A percentile compares a stretch with the other conserved stretches of the same genome.
phyloP scores from a whole-genome alignment of 2,329 filamentous ascomycete genomes.

The Xylariaceae sp. region DNA sequence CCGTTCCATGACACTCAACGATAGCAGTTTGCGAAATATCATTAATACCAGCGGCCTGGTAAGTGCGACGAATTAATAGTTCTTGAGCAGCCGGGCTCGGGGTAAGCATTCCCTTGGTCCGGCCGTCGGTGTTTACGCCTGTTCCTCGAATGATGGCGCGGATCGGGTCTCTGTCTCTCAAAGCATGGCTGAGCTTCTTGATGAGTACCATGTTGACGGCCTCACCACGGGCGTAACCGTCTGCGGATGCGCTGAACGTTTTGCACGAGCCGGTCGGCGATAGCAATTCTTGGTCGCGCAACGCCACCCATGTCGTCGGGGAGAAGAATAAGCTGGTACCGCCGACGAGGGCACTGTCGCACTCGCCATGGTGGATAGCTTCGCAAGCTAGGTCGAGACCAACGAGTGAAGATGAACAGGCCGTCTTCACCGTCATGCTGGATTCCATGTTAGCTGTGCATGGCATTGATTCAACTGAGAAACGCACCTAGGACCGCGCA shows the following conservation, averaged over 20 bases:
- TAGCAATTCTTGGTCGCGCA: slow-evolving; percentile 18
- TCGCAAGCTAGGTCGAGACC: slow-evolving; percentile 33
- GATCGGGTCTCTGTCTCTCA: slow-evolving; percentile 24
- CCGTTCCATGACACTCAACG: slow-evolving; percentile 30
- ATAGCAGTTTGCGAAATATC: slow-evolving; percentile 27
- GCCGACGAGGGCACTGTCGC: slow-evolving; percentile 29
- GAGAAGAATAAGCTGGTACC: slow-evolving; percentile 29
- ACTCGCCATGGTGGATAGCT: slow-evolving; percentile 26
- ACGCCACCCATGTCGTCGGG: slow-evolving; percentile 1
- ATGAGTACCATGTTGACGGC: slow-evolving; percentile 37
- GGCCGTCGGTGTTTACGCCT: slow-evolving; percentile 20
- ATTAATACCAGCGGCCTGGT: slow-evolving; percentile 5
- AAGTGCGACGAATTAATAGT: not conserved
- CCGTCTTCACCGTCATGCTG: slow-evolving; percentile 24
- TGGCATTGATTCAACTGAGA: not conserved
- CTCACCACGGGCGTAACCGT: slow-evolving; percentile 44
- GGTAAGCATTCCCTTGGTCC: not conserved
- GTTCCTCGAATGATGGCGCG: slow-evolving; percentile 30
- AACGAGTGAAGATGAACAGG: slow-evolving; percentile 33
- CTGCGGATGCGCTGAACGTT: slow-evolving; percentile 36
- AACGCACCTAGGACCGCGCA: slow-evolving; percentile 23
- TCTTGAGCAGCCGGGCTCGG: slow-evolving; percentile 37
- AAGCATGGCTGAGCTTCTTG: slow-evolving; percentile 39
- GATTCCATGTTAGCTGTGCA: not conserved
- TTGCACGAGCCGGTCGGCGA: slow-evolving; percentile 26